phyloP scores from a whole-genome alignment of 495 filamentous ascomycete genomes.

The Penicillium desertorum region DNA sequence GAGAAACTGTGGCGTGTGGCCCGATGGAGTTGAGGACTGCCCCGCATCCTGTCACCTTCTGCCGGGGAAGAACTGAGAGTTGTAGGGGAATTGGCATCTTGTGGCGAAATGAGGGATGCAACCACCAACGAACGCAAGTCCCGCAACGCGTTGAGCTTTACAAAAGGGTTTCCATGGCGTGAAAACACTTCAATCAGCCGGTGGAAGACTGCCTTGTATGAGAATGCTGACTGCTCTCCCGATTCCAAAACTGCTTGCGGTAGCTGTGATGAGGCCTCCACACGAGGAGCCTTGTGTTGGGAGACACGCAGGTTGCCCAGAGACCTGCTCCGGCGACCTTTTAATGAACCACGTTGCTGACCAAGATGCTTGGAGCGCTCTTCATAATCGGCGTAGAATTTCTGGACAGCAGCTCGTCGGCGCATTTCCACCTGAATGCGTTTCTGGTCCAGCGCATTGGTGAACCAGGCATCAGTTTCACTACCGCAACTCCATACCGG shows the following conservation, averaged over 20 bases:
- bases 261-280: background rate
- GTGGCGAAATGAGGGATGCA: conserved; percentile 64
- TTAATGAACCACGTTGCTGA: conserved; percentile 25
- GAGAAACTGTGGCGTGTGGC: conserved; percentile 41
- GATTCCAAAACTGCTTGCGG: background rate
- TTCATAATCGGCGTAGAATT: conserved; percentile 45
- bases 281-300: conserved; percentile 1
- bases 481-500: conserved; percentile 79
- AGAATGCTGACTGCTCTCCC: conserved; percentile 49
- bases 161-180: conserved; percentile 82
- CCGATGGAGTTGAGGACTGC: conserved; percentile 18
- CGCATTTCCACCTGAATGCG: conserved; percentile 74
- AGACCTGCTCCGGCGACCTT: conserved; percentile 39
- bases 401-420: conserved; percentile 53
- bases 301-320: conserved; percentile 20
- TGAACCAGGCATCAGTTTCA: conserved; percentile 92
- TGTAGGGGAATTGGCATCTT: conserved; percentile 32
- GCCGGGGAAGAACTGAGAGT: background rate
- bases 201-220: conserved; percentile 72
- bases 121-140: conserved; percentile 81
- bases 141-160: conserved; percentile 79
- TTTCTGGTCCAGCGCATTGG: conserved; percentile 68
- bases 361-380: conserved; percentile 29
- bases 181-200: conserved; percentile 83
- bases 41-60: conserved; percentile 8